phyloP scores from a whole-genome alignment of 495 filamentous ascomycete genomes.

The Daldinia bambusicola region DNA sequence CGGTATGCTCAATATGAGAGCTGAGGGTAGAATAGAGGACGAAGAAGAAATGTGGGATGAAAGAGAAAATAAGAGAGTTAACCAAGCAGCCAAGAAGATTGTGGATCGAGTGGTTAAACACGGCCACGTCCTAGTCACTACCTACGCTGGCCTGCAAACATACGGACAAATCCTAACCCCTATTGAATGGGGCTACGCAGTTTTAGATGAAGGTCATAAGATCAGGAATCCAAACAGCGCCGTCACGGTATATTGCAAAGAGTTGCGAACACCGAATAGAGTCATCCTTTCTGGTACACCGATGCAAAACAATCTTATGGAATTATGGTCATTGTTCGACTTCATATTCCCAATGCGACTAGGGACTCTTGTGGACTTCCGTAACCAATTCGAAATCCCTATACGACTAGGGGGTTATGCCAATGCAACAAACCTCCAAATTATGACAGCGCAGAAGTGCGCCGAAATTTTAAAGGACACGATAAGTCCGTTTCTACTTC shows the following conservation, averaged over 20 bases:
- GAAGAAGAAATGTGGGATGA: slow-evolving; percentile 61
- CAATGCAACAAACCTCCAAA: slow-evolving; percentile 89
- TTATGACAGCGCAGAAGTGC: slow-evolving; percentile 89
- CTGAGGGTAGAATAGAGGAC: slow-evolving; percentile 77
- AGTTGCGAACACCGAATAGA: slow-evolving; percentile 85
- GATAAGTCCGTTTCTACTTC: slow-evolving; percentile 92
- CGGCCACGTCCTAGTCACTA: slow-evolving; percentile 93
- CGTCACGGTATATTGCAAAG: slow-evolving; percentile 93
- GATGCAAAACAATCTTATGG: slow-evolving; percentile 97
- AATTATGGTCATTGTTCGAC: slow-evolving; percentile 96
- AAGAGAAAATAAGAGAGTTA: slow-evolving; percentile 58
- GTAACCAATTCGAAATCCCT: slow-evolving; percentile 88
- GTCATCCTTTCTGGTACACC: slow-evolving; percentile 95
- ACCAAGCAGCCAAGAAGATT: slow-evolving; percentile 76
- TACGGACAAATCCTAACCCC: slow-evolving; percentile 82
- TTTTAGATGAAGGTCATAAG: slow-evolving; percentile 97
- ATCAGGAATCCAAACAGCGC: slow-evolving; percentile 94
- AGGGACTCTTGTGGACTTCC: slow-evolving; percentile 88
- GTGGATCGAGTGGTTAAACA: slow-evolving; percentile 84
- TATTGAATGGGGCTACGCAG: slow-evolving; percentile 89
- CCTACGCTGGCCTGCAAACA: slow-evolving; percentile 90
- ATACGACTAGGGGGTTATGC: slow-evolving; percentile 93
- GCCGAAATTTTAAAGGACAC: slow-evolving; percentile 90
- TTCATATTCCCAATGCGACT: slow-evolving; percentile 96
- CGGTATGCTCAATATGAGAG: slow-evolving; percentile 86